Evolutionary conservation across 169 alveolate genomes (phyloP), one percentile per base, ranked within the genome.

Genomic region (Eimeria maxima): DNA sequence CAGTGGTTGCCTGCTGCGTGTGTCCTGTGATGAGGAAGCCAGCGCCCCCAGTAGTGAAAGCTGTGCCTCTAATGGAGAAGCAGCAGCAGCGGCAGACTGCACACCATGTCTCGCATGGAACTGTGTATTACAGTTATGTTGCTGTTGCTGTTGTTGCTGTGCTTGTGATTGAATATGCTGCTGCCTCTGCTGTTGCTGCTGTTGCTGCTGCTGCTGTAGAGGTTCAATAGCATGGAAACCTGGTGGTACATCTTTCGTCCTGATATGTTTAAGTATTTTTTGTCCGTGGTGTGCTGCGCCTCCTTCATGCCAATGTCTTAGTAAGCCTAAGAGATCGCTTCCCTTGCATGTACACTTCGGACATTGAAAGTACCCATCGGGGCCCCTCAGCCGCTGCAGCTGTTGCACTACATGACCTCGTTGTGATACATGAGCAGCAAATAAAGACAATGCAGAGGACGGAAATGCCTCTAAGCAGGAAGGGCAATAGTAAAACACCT

Each of bases 221-320:
- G 20, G 89, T n/a, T n/a, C 60, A 44, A 33, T 0, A 53, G 89
- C 69, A 2, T 22, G 29, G 33, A 42, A 78, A 14, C 89, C 89
- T 1, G 65, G 60, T 33, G 89, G 89, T 5, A 22, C 33, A 29
- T 42, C 89, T 47, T 42, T 78, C 10, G 69, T 20, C 7, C 69
- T 8, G 10, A 78, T 78, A 29, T 47, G 89, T 44, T 78, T 78
- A 1, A 78, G 18, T 22, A 78, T 29, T 57, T 78, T 78, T 4
- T 78, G 89, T 18, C 89, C 89, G 47, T 78, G 89, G 33, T 78
- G 89, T 20, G 89, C 89, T 24, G 89, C 89, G 1, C 89, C 89
- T 42, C 89, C 89, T 65, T 78, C 89, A 22, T 78, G 89, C 89
- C 89, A 78, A 57, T 78, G 89, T 18, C 89, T 53, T 57, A 78